phyloP scores from a whole-genome alignment of 1,139 yeast species.

The Kodamaea derodonti region DNA sequence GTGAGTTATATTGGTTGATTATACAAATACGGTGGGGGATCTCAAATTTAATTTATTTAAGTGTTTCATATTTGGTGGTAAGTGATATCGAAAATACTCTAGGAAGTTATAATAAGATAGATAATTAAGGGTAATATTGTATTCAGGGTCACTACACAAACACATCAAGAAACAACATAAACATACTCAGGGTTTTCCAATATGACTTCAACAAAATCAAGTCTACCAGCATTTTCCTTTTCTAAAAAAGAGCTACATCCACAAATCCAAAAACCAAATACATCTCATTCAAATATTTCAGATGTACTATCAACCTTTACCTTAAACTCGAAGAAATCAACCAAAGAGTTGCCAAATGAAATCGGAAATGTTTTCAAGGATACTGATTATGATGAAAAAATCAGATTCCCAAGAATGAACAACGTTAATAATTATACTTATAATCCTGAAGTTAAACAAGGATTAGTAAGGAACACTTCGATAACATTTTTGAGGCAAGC shows the following conservation, averaged over 20 bases:
- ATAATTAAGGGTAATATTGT: too few relatives aligned
- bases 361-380: slow-evolving; percentile 18
- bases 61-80: too few relatives aligned
- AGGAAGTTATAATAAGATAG: too few relatives aligned
- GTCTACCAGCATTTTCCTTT: slow-evolving; percentile 36
- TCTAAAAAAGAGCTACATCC: slow-evolving; percentile 31
- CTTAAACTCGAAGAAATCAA: slow-evolving; percentile 4
- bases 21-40: too few relatives aligned
- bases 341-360: slow-evolving; percentile 2
- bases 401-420: slow-evolving; percentile 42
- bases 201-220: too few relatives aligned
- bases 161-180: too few relatives aligned
- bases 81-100: too few relatives aligned
- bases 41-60: too few relatives aligned
- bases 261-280: slow-evolving; percentile 11
- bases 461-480: slow-evolving; percentile 6
- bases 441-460: slow-evolving; percentile 6
- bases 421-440: slow-evolving; percentile 26
- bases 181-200: too few relatives aligned
- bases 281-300: slow-evolving; percentile 29
- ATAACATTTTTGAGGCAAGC: background rate
- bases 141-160: too few relatives aligned
- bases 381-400: slow-evolving; percentile 42
- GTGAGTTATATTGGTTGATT: too few relatives aligned
- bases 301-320: slow-evolving; percentile 15